A percentile compares a stretch with the other conserved stretches of the same genome.
Conservation (phyloP, 169 alveolate genomes). For the Eimeria sp. region DNA sequence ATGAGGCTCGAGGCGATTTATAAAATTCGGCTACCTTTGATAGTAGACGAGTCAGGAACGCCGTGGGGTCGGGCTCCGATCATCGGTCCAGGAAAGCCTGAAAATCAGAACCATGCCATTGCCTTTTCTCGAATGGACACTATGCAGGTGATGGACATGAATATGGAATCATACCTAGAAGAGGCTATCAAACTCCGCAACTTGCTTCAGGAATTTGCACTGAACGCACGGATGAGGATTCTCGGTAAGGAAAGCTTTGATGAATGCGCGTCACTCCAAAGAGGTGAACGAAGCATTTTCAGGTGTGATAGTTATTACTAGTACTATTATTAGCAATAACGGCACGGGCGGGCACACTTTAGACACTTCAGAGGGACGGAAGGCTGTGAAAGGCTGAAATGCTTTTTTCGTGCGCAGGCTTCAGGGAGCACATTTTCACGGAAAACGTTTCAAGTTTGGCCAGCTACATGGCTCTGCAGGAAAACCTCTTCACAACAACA, state of each 20-base stretch:
- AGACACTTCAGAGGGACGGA: background rate
- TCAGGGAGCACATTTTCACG: slow-evolving; percentile 81
- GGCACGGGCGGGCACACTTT: background rate
- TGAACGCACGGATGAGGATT: slow-evolving; percentile 68
- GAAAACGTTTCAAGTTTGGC: slow-evolving; percentile 82
- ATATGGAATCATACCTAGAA: slow-evolving; percentile 81
- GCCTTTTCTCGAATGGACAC: slow-evolving; percentile 77
- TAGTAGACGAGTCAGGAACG: slow-evolving; percentile 68
- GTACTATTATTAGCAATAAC: background rate
- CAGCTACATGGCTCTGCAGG: slow-evolving; percentile 81
- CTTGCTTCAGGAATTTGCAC: slow-evolving; percentile 76
- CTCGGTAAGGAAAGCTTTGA: slow-evolving; percentile 29
- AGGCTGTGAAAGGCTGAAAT: background rate
- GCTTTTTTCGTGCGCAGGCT: slow-evolving; percentile 41
- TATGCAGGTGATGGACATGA: slow-evolving; percentile 82
- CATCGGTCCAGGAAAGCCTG: slow-evolving; percentile 83
- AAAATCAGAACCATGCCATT: slow-evolving; percentile 81
- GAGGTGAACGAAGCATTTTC: background rate
- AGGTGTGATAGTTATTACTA: background rate
- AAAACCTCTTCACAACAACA: slow-evolving; percentile 73
- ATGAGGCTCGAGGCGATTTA: slow-evolving; percentile 75
- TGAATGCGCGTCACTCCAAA: background rate
- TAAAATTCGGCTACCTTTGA: slow-evolving; percentile 74
- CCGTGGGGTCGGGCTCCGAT: slow-evolving; percentile 80
- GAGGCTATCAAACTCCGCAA: slow-evolving; percentile 80